Conservation (phyloP, 805 yeast species). For the Wickerhamomyces mucosus region DNA sequence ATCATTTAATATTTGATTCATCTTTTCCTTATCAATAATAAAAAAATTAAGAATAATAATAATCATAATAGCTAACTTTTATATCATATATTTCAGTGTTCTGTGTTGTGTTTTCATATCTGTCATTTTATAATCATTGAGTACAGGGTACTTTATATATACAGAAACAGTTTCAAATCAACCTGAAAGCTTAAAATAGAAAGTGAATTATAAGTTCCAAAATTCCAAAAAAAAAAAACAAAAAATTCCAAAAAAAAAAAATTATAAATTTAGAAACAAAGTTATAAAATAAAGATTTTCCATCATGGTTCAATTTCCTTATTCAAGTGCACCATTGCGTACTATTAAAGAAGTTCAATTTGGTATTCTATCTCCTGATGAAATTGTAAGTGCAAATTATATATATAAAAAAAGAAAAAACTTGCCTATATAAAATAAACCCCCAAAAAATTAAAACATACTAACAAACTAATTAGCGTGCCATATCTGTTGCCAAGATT, state of each 20-base stretch:
- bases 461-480: conserved; percentile 39
- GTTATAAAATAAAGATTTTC: conserved; percentile 1
- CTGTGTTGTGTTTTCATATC: not conserved
- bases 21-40: too few species aligned
- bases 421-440: too few species aligned
- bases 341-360: conserved; percentile 97
- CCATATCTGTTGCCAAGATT: conserved; percentile 94
- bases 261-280: too few species aligned
- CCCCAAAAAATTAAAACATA: conserved; percentile 7
- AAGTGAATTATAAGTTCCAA: too few species aligned
- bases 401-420: too few species aligned
- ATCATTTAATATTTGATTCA: too few species aligned
- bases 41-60: too few species aligned
- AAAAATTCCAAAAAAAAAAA: too few species aligned
- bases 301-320: conserved; percentile 56
- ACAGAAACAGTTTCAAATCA: too few species aligned
- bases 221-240: conserved; percentile 3
- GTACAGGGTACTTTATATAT: too few species aligned
- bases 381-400: conserved; percentile 50
- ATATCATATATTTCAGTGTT: not conserved
- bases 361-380: conserved; percentile 97
- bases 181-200: too few species aligned
- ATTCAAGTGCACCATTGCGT: conserved; percentile 97
- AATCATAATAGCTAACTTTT: not conserved
- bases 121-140: not conserved